Evolutionary conservation across 148 eudicot genomes (phyloP), one percentile per base, ranked within the genome.

Genomic region (Rhododendron henanense): DNA sequence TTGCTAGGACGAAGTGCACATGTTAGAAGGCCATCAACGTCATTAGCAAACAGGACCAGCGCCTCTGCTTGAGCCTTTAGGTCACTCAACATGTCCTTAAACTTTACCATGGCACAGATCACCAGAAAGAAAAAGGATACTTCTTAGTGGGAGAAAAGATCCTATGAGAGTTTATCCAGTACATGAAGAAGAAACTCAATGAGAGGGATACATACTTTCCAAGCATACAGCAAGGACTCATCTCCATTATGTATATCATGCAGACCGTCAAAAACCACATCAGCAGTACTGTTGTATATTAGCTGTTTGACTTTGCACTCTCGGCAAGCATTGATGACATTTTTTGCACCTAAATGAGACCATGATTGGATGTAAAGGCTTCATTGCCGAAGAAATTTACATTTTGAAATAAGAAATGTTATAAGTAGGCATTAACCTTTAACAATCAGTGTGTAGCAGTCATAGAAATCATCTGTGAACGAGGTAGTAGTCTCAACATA

Each of bases 11-110:
- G 98, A 87, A 95, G 89, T 79, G 91, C 96, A 88, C 99, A 97
- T 69, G 99, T 97, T 80, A 93, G 81, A 85, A 97, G 95, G 88
- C 94, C 96, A 89, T 92, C 90, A 50, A 85, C 31, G 77, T 90
- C 88, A 86, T 93, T 95, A 81, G 98, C 94, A 83, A 86, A 82
- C 89, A 97, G 91, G 81, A 95, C 86, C 85, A 94, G 87, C 9
- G 95, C 92, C 92, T 97, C 99, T 44, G 99, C 99, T 89, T 97
- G 98, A 83, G 98, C 93, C 87, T 90, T 94, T 85, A 96, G 87
- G 87, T 95, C 98, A 87, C 87, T 81, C 85, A 93, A 71, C 91
- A 93, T 87, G 81, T 93, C 94, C 85, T 85, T 89, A 63, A 89
- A 93, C 98, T 97, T 93, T 81, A 88, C 28, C 84, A 84, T 10